A percentile compares a stretch with the other conserved stretches of the same genome.
Evolutionary conservation across 192 early-diverging fungal genomes (phyloP).

Genomic region (Coemansia sp.): DNA sequence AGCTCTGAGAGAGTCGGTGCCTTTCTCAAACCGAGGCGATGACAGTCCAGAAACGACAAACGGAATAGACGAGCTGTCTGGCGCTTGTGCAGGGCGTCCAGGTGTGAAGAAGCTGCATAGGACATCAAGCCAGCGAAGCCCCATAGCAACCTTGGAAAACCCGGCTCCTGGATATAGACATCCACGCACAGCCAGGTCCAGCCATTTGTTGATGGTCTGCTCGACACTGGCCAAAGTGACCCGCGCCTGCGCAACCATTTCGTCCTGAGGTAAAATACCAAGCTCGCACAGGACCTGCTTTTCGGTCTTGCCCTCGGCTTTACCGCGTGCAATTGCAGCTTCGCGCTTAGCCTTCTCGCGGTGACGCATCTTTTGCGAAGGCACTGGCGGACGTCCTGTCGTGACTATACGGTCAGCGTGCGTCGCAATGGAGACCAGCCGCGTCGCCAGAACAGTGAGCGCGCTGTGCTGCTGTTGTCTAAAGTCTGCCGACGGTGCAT

Average conservation of each 20-base stretch:
- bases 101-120: slow-evolving; percentile 36
- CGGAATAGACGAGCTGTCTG: slow-evolving; percentile 24
- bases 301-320: slow-evolving; percentile 25
- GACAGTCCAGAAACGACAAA: slow-evolving; percentile 26
- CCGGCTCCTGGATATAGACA: slow-evolving; percentile 54
- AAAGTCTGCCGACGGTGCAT: slow-evolving; percentile 76
- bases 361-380: slow-evolving; percentile 45
- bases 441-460: slow-evolving; percentile 60
- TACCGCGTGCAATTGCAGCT: slow-evolving; percentile 22
- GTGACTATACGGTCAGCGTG: slow-evolving; percentile 39
- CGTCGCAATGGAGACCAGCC: slow-evolving; percentile 53
- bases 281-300: slow-evolving; percentile 40
- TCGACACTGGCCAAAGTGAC: slow-evolving; percentile 12
- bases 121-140: slow-evolving; percentile 49
- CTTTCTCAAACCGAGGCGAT: slow-evolving; percentile 26
- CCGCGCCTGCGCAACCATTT: slow-evolving; percentile 33
- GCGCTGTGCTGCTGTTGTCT: slow-evolving; percentile 71
- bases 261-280: slow-evolving; percentile 32
- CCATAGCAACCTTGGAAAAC: slow-evolving; percentile 50
- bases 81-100: slow-evolving; percentile 17
- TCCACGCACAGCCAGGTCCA: slow-evolving; percentile 47
- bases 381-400: slow-evolving; percentile 41
- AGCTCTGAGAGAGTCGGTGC: background rate
- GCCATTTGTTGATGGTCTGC: slow-evolving; percentile 31
- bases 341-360: slow-evolving; percentile 38